Percentiles rank a stretch among this genome's conserved stretches.
Conservation (phyloP, 179 eudicot genomes). For the Silene noctiflora region DNA sequence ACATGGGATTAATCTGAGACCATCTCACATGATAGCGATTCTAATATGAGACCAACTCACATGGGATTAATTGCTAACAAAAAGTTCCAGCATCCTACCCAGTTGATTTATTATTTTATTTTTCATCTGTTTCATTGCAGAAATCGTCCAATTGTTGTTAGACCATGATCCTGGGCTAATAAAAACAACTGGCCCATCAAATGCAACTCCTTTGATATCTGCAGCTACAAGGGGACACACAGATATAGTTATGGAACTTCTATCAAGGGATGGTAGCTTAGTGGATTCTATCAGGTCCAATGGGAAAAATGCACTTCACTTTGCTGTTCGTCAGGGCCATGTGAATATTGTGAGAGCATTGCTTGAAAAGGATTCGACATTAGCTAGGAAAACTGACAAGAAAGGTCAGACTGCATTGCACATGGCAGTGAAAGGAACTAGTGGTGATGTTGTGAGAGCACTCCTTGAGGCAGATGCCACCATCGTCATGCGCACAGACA, state of each 20-base stretch:
- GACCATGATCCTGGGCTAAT: slow-evolving; percentile 54
- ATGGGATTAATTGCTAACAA: background rate
- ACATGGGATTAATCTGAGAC: too few relatives aligned
- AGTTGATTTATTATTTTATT: slow-evolving; percentile 6
- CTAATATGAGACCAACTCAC: too few relatives aligned
- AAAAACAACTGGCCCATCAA: slow-evolving; percentile 52
- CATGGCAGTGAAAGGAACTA: slow-evolving; percentile 92
- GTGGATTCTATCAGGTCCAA: slow-evolving; percentile 49
- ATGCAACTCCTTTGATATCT: slow-evolving; percentile 63
- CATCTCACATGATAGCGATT: too few relatives aligned
- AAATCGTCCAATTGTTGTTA: slow-evolving; percentile 53
- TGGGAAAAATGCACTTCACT: slow-evolving; percentile 68
- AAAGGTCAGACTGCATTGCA: slow-evolving; percentile 94
- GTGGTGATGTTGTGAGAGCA: slow-evolving; percentile 60
- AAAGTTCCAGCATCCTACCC: background rate
- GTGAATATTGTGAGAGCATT: slow-evolving; percentile 53
- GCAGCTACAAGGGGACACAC: slow-evolving; percentile 70
- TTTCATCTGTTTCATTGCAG: slow-evolving; percentile 35
- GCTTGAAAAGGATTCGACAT: slow-evolving; percentile 48
- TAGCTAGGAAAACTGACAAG: slow-evolving; percentile 66
- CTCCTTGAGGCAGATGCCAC: slow-evolving; percentile 74
- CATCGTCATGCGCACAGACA: slow-evolving; percentile 72
- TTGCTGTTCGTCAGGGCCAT: slow-evolving; percentile 69
- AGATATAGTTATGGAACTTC: slow-evolving; percentile 49
- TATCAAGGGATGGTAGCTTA: slow-evolving; percentile 51